Base-by-base conservation (phyloP, 768 basidiomycete genomes). In the Rubroboletus pulcherrimus region DNA sequence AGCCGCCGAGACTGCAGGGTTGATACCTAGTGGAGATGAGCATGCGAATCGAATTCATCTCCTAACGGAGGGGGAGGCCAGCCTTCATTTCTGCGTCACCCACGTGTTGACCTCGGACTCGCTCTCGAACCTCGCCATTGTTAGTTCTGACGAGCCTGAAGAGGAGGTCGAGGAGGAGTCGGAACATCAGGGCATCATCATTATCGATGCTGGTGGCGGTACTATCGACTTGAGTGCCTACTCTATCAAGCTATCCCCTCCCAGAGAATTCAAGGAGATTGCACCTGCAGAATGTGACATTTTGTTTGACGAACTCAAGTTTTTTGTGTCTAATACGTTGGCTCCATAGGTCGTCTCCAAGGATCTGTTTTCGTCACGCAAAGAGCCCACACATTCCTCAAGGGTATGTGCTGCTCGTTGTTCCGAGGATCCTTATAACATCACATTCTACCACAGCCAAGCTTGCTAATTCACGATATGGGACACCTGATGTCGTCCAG, bases 131-230 rank as follows among this genome's bases (percentile, higher is more conserved):
- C 3, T 54, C 5, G 47, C 59, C 5, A 48, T 52, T 29, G 31
- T 49, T 6, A 49, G 40, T 15, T 8, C 59, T 2, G 57, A 30
- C 17, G 49, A 45, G 5, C 14, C 7, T 15, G 41, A 47, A 12
- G 55, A 56, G 0, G 49, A 61, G 3, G 49, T 7, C 1, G 55
- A 53, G 39, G 37, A 49, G 31, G 47, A 51, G 5, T 30, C 59
- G 73, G 78, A 66, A 1, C 68, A 68, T 1, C 55, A 70, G 29
- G 72, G 72, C 0, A 58, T 79, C 6, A 66, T 79, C 19, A 64
- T 82, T 7, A 70, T 81, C 14, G 81, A 81, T 62, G 65, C 61
- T 19, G 81, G 80, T 6, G 75, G 77, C 0, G 70, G 78, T 4
- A 77, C 71, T 7, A 57, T 74, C 15, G 75, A 75, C 49, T 21